phyloP scores from a whole-genome alignment of 202 grass and related monocot genomes.

The Alloteropsis angusta region DNA sequence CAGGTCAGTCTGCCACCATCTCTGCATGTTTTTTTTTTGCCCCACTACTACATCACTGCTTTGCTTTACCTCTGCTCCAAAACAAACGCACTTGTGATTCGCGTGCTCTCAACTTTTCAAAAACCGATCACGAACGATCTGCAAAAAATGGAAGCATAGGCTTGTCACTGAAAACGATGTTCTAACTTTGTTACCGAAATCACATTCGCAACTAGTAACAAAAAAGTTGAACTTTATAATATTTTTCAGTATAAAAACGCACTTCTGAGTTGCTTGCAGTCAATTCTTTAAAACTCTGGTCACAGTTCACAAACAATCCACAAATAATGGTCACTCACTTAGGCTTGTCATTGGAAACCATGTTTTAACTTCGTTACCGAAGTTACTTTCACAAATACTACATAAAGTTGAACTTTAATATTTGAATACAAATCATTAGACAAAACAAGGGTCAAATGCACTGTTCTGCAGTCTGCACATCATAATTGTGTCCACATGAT shows the following conservation, averaged over 20 bases:
- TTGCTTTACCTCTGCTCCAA: background rate
- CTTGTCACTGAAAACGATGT: background rate
- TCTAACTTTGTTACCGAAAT: background rate
- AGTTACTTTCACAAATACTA: background rate
- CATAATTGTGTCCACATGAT: background rate
- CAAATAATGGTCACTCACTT: background rate
- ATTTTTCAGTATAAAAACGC: no score
- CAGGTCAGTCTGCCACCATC: constrained; percentile 19
- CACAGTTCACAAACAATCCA: background rate
- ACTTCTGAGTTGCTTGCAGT: background rate
- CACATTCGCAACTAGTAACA: background rate
- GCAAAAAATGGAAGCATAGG: background rate
- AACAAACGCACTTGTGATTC: background rate
- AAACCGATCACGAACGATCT: background rate
- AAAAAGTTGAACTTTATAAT: background rate
- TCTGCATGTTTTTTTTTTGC: background rate
- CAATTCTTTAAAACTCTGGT: background rate
- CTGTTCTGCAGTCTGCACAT: background rate
- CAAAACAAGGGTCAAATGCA: background rate
- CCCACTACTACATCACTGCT: background rate
- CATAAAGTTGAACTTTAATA: background rate
- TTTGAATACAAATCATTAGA: background rate
- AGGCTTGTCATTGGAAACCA: background rate
- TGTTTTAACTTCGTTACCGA: background rate
- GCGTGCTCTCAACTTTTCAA: background rate